Evolutionary conservation across 164 flowering plant species (phyloP).

Genomic region (Cinnamomum chago): DNA sequence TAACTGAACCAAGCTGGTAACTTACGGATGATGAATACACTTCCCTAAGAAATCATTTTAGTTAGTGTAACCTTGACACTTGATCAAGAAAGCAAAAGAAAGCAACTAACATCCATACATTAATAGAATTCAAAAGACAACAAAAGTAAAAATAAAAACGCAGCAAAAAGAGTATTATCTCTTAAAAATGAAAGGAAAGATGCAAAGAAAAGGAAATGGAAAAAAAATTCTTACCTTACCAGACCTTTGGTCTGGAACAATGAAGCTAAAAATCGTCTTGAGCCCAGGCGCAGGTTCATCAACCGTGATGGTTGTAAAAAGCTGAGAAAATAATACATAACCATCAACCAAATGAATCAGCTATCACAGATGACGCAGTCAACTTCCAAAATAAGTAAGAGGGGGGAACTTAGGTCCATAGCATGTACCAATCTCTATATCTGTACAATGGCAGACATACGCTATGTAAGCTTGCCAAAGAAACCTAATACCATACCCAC

Average conservation of each 20-base stretch:
- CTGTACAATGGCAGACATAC: background rate
- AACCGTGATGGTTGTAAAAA: conserved; percentile 58
- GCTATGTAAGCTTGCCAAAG: background rate
- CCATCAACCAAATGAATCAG: background rate
- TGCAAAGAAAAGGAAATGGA: background rate
- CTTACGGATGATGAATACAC: too few species aligned
- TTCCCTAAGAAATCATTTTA: too few species aligned
- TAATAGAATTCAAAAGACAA: too few species aligned
- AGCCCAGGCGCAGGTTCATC: conserved; percentile 87
- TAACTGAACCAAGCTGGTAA: too few species aligned
- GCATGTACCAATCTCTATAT: background rate
- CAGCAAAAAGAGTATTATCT: background rate
- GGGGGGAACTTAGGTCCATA: background rate
- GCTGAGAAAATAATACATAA: conserved; percentile 19
- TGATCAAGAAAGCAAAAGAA: too few species aligned
- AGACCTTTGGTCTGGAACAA: conserved; percentile 76
- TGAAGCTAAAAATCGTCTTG: conserved; percentile 69
- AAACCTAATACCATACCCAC: background rate
- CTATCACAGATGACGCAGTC: background rate
- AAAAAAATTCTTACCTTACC: conserved; percentile 52
- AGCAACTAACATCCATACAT: too few species aligned
- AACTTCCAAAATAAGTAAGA: background rate
- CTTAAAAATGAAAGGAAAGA: background rate
- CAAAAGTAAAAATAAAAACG: background rate
- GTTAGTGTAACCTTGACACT: too few species aligned